Evolutionary conservation across 2,329 filamentous ascomycete species (phyloP).

Genomic region (Rutstroemia sp.): DNA sequence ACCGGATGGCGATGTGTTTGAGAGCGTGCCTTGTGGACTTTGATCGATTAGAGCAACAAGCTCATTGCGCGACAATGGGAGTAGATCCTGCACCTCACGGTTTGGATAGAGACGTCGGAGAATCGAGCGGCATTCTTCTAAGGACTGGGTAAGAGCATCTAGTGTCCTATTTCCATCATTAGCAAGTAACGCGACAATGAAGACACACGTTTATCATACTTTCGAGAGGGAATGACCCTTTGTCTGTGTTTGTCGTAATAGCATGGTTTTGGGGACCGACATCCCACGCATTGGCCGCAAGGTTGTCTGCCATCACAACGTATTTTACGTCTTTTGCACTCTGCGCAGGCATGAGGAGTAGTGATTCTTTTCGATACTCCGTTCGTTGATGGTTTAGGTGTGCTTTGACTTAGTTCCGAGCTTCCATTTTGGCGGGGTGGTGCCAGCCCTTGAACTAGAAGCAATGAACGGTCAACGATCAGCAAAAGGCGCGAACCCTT

Average conservation of each 20-base stretch:
- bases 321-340: constrained; percentile 75
- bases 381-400: constrained; percentile 28
- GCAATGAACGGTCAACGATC: constrained; percentile 4
- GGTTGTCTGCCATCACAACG: constrained; percentile 77
- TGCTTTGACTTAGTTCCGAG: constrained; percentile 22
- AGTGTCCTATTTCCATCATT: constrained; percentile 38
- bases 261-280: constrained; percentile 70
- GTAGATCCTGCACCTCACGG: constrained; percentile 44
- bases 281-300: constrained; percentile 76
- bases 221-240: constrained; percentile 68
- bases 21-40: constrained; percentile 24
- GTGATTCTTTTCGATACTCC: constrained; percentile 43
- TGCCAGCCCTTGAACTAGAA: constrained; percentile 28
- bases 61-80: constrained; percentile 50
- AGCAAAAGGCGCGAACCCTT: background rate
- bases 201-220: constrained; percentile 40
- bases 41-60: constrained; percentile 49
- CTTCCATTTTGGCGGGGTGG: constrained; percentile 18
- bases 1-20: constrained; percentile 44
- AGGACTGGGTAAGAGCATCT: constrained; percentile 54
- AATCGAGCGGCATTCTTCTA: constrained; percentile 59
- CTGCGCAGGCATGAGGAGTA: constrained; percentile 60
- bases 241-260: constrained; percentile 76
- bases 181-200: constrained; percentile 14
- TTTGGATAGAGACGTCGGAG: constrained; percentile 55